Base-by-base conservation (phyloP, 345 rosid species). In the Ceriops tagal region DNA sequence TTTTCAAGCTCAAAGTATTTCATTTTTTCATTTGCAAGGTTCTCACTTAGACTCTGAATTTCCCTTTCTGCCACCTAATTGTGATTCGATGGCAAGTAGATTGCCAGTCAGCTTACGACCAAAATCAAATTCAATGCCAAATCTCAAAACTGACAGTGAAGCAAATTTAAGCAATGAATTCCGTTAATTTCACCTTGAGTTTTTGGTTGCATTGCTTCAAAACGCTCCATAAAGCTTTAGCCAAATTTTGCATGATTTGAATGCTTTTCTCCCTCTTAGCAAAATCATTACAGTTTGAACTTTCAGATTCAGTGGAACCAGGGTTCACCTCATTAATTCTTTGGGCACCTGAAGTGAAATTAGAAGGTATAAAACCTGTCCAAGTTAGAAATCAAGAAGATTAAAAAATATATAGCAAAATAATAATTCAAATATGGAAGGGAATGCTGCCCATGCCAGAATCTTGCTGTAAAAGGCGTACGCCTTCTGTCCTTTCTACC, bases 191-290 rank as follows among this genome's bases (percentile, higher is more conserved):
- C 70, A 93, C 98, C 92, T 80, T 82, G 27, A 93, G 76, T 81
- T 88, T 91, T 72, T 82, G 81, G 58, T 84, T 87, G 66, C 82
- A 77, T 79, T 88, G 85, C 88, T 88, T 89, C 84, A 93, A 75
- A 58, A 93, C 88, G 57, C 72, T 89, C 97, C 91, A 89, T 70
- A 87, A 7, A 69, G 88, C 85, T 86, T 83, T 87, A 31, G 96
- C 87, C 81, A 93, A 85, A 75, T 83, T 84, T 57, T 81, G 84
- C 83, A 77, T 85, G 53, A 86, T 83, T 67, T 63, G 77, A 75
- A 83, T 61, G 67, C 78, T 75, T 74, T 90, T 84, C 57, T 91
- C 84, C 46, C 58, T 79, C 28, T 62, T 80, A 61, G 66, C 52
- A 53, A 62, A 49, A 67, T 73, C 66, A 77, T 56, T 69, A 73